These are phyloP conservation scores for Rubia yunnanensis DNA, from an alignment of 257 asterid species.

Conservation along the genomic window DNA sequence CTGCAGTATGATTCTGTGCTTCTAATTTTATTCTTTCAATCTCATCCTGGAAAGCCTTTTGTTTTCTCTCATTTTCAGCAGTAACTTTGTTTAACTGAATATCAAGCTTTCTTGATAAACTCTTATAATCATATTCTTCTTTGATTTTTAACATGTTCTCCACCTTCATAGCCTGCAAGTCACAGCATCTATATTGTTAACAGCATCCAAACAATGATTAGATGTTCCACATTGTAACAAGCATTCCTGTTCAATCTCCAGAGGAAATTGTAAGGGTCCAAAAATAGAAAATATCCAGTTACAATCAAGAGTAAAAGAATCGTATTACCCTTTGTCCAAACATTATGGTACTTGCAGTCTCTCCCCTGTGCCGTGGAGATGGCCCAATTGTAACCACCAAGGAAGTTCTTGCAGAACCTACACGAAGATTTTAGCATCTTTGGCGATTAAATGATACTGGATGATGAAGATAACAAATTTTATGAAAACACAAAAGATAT, in stretches of 20 bases:
- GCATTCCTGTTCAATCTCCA: background rate
- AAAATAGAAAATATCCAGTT: constrained; percentile 1
- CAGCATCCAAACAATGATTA: background rate
- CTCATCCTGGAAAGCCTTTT: constrained; percentile 59
- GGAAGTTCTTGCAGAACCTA: constrained; percentile 92
- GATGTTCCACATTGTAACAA: background rate
- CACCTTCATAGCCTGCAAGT: constrained; percentile 80
- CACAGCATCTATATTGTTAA: constrained; percentile 1
- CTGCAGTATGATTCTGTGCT: constrained; percentile 55
- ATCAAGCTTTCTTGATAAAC: constrained; percentile 79
- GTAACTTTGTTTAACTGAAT: constrained; percentile 61
- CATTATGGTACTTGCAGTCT: constrained; percentile 79
- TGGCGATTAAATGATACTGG: background rate
- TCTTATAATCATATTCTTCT: constrained; percentile 83
- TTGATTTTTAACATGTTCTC: constrained; percentile 80
- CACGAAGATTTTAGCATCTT: constrained; percentile 5
- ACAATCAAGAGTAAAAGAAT: constrained; percentile 7
- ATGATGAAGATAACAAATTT: background rate
- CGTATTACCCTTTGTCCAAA: constrained; percentile 77
- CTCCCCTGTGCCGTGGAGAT: constrained; percentile 85
- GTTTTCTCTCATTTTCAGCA: constrained; percentile 80
- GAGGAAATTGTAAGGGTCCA: background rate
- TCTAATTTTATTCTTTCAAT: constrained; percentile 53
- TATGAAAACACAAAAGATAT: background rate
- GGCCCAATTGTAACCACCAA: constrained; percentile 76